Conservation (phyloP, 768 basidiomycete genomes). For the Neoboletus brunneissimus region DNA sequence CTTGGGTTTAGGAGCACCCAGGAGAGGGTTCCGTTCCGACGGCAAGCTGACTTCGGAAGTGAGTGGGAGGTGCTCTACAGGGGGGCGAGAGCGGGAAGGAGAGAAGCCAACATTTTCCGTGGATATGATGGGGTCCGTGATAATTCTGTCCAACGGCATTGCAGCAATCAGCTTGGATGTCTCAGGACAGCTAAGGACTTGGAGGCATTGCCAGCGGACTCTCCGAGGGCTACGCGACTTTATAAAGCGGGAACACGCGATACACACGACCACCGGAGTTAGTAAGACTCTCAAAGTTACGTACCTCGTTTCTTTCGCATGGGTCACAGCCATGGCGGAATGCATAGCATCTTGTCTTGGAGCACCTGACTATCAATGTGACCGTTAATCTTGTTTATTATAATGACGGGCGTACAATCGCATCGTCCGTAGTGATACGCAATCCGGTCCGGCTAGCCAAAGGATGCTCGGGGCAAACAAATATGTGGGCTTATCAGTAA, state of each 20-base stretch:
- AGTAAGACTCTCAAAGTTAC: constrained; percentile 15
- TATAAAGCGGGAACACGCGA: constrained; percentile 26
- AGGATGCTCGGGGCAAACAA: not conserved
- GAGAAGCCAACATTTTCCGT: constrained; percentile 32
- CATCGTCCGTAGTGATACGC: not conserved
- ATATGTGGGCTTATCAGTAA: not conserved
- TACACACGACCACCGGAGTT: constrained; percentile 11
- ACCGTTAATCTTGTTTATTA: not conserved
- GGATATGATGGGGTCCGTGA: constrained; percentile 35
- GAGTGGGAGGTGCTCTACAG: constrained; percentile 19
- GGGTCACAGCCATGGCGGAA: constrained; percentile 3
- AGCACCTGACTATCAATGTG: not conserved
- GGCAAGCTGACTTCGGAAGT: constrained; percentile 12
- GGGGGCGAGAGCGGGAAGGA: constrained; percentile 17
- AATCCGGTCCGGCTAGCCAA: not conserved
- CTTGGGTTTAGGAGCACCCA: constrained; percentile 27
- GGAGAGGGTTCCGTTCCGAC: constrained; percentile 34
- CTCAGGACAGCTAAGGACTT: not conserved
- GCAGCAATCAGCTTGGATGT: not conserved
- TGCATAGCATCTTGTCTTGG: not conserved
- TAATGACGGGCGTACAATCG: not conserved
- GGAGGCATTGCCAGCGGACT: constrained; percentile 9
- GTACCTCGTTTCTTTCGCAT: constrained; percentile 17
- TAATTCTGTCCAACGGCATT: constrained; percentile 32
- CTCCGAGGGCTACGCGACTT: constrained; percentile 7